These are phyloP conservation scores for Phaseolus coccineus DNA, from an alignment of 331 rosid genomes.

Conservation along the genomic window DNA sequence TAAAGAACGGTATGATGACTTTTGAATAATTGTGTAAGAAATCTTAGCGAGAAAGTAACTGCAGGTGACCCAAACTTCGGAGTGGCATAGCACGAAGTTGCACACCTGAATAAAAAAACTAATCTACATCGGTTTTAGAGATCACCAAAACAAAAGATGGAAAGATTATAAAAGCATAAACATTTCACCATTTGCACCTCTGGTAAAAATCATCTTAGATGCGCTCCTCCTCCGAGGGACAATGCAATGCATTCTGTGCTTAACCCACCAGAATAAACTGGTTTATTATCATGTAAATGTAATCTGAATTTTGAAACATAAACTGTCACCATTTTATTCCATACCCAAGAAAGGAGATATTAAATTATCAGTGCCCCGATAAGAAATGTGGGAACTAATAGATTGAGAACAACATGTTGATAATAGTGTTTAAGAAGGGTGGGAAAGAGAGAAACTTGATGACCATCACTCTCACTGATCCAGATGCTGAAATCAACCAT, in stretches of 20 bases:
- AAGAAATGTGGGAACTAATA: neutral
- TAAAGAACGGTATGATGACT: neutral
- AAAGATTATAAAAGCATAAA: neutral
- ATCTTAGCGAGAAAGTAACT: neutral
- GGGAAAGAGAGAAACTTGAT: neutral
- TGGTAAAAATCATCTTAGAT: neutral
- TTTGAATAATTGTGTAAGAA: neutral
- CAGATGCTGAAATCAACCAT: slow-evolving; percentile 43
- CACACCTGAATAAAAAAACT: neutral
- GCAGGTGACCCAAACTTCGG: neutral
- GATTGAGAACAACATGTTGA: neutral
- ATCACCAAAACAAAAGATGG: neutral
- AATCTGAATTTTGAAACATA: neutral
- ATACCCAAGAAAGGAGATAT: neutral
- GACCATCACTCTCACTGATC: neutral
- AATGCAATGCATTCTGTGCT: neutral
- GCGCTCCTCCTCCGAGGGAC: neutral
- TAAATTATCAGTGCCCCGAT: neutral
- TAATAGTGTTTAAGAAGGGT: neutral
- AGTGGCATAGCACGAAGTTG: neutral
- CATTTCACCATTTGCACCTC: neutral
- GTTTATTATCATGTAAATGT: neutral
- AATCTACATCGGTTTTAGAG: neutral
- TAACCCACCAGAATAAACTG: neutral
- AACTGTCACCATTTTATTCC: slow-evolving; percentile 10